A percentile compares a stretch with the other conserved stretches of the same genome.
Evolutionary conservation across 73 alveolate species (phyloP).

Genomic region (Symbiodinium pilosum): DNA sequence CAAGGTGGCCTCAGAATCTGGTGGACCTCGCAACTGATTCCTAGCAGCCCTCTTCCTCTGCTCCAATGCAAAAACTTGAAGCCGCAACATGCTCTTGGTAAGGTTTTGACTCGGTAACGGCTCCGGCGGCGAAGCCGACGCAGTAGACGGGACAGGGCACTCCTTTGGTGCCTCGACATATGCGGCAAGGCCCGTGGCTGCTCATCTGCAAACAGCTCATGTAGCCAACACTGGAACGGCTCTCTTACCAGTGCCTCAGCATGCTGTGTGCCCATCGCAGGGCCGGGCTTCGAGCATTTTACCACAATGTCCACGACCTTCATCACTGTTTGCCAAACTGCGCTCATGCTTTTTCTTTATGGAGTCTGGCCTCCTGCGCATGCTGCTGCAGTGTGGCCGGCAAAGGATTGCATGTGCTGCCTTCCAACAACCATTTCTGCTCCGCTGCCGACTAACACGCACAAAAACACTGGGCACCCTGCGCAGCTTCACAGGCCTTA

Average conservation of each 20-base stretch:
- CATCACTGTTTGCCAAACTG: neutral
- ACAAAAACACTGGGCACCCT: neutral
- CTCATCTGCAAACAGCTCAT: neutral
- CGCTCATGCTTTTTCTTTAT: neutral
- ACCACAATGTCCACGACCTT: constrained; percentile 80
- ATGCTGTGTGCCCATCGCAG: no score
- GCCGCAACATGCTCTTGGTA: neutral
- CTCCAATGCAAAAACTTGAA: neutral
- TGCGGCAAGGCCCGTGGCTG: neutral
- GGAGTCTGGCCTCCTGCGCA: constrained; percentile 69
- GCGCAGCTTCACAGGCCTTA: constrained; percentile 59
- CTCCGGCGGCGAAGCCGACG: neutral
- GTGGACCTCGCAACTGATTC: no score
- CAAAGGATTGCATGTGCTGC: constrained; percentile 83
- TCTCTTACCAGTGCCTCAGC: neutral
- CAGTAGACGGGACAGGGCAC: neutral
- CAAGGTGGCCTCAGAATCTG: neutral
- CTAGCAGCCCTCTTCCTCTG: neutral
- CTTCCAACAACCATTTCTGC: neutral
- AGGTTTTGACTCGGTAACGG: neutral
- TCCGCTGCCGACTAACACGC: neutral
- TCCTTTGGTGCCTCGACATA: neutral
- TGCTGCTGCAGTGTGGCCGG: constrained; percentile 89
- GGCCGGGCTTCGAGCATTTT: constrained; percentile 31
- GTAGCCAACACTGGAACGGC: neutral